phyloP scores from a whole-genome alignment of 148 eudicot species.

The Heliamphora exappendiculata region DNA sequence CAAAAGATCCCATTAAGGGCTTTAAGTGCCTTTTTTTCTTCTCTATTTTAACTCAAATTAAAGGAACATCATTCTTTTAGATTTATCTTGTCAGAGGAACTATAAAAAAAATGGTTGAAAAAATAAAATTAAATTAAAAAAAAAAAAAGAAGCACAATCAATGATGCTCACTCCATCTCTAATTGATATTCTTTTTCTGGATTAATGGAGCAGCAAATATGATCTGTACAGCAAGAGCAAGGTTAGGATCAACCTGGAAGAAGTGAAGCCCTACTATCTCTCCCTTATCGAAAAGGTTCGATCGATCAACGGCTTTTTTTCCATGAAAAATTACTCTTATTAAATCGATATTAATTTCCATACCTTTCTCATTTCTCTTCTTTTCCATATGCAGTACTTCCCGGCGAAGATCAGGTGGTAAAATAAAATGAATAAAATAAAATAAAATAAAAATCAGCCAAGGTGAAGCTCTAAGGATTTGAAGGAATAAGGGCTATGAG shows the following conservation, averaged over 20 bases:
- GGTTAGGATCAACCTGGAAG: background rate
- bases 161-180: background rate
- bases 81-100: no score
- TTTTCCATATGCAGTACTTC: background rate
- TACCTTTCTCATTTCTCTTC: background rate
- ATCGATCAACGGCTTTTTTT: background rate
- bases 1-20: no score
- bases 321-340: background rate
- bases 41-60: background rate
- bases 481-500: no score
- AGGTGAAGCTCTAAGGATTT: no score
- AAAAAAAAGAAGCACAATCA: background rate
- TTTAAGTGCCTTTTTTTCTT: no score
- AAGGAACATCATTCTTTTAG: background rate
- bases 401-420: background rate
- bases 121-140: no score
- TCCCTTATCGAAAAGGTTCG: slow-evolving; percentile 1
- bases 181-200: background rate
- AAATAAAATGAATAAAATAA: no score
- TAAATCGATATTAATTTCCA: background rate
- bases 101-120: no score
- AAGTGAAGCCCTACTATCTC: slow-evolving; percentile 5
- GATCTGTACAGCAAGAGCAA: slow-evolving; percentile 3
- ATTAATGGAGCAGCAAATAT: background rate
- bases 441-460: no score